Evolutionary conservation across 2,329 filamentous ascomycete genomes (phyloP), one percentile per base, ranked within the genome.

Genomic region (Cytospora chrysosperma): DNA sequence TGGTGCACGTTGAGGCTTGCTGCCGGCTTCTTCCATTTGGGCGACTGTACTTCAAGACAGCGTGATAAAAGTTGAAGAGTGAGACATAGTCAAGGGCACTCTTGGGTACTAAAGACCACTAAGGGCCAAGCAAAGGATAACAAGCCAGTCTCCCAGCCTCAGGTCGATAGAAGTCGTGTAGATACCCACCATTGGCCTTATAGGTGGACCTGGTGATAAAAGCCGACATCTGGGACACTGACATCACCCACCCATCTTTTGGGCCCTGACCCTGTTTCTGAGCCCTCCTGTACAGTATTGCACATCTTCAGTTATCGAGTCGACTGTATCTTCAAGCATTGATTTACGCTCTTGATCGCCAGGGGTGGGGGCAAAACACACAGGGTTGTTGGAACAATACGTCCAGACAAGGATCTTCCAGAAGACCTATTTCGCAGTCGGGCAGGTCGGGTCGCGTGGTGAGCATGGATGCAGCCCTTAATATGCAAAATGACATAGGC

Each of bases 401-500:
- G n/a, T n/a, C n/a, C 19, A 32, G 2, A 37, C 10, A 13, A 12
- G 19, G n/a, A 43, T 59, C 49, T 26, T 37, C 32, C 34, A 30
- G 24, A 53, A 59, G 53, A 59, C 57, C 15, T 59, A 50, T 49
- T 59, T 59, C 57, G 57, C 24, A 17, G 13, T 9, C 21, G n/a
- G 50, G 49, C 26, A 15, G 34, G 13, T 9, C 21, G n/a, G 50
- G 49, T 34, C 19, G 34, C 58, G 9, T 51, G 32, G 47, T 6
- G 57, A 13, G n/a, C 50, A 54, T 52, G 49, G 32, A 28, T 49
- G 57, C 52, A 24, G 34, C 50, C 52, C 26, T 9, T 26, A 13
- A 43, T 13, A 53, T 60, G 58, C 58, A 27, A 51, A 47, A 60
- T 60, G 58, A 60, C 57, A 60, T 60, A 60, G 34, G 57, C n/a